Evolutionary conservation across 768 basidiomycete species (phyloP).

Genomic region (Serendipita sp.): DNA sequence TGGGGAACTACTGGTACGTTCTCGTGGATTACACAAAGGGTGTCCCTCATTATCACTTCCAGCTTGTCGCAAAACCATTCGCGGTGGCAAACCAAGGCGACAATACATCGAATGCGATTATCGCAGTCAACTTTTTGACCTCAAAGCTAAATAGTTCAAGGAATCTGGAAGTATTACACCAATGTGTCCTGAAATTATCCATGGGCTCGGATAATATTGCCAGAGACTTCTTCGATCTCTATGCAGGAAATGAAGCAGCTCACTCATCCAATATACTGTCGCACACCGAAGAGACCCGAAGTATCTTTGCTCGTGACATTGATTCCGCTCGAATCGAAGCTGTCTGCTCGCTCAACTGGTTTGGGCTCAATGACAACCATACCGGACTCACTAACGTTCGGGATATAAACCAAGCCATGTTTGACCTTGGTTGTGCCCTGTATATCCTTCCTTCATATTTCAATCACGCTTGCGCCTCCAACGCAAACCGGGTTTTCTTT

Average conservation of each 20-base stretch:
- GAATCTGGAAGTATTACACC: neutral
- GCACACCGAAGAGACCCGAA: too few relatives aligned
- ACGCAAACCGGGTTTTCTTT: constrained; percentile 15
- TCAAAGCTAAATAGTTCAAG: neutral
- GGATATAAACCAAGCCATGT: too few relatives aligned
- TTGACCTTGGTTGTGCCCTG: constrained; percentile 14
- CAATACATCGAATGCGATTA: too few relatives aligned
- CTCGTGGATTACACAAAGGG: neutral
- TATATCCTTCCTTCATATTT: constrained; percentile 20
- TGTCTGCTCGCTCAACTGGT: neutral
- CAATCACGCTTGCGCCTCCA: constrained; percentile 22
- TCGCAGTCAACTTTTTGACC: neutral
- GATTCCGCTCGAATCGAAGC: neutral
- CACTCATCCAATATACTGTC: too few relatives aligned
- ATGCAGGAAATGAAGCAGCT: too few relatives aligned
- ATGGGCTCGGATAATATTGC: too few relatives aligned
- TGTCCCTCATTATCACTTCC: too few relatives aligned
- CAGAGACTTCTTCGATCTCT: too few relatives aligned
- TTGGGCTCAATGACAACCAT: neutral
- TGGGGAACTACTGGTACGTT: constrained; percentile 18
- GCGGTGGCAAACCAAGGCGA: too few relatives aligned
- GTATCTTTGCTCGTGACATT: neutral
- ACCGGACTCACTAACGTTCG: neutral
- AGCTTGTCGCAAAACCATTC: too few relatives aligned
- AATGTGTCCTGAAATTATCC: neutral